Percentiles rank a stretch among this genome's conserved stretches.
Evolutionary conservation across 305 asterid genomes (phyloP).

Genomic region (Fraxinus nigra): DNA sequence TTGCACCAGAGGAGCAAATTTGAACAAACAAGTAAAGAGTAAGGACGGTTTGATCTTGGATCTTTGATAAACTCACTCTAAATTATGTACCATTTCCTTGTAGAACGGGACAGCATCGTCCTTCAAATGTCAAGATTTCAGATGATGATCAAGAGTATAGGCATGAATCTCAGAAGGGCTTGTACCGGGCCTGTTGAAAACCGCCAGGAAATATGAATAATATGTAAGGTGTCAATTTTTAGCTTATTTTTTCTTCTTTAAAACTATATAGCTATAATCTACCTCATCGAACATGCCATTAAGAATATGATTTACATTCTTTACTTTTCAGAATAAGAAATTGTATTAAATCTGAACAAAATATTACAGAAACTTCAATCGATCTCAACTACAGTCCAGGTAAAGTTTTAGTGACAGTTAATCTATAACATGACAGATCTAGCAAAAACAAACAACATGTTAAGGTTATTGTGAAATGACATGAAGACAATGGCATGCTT

Average conservation of each 20-base stretch:
- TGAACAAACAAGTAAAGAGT: neutral
- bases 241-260: neutral
- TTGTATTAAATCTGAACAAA: neutral
- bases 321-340: neutral
- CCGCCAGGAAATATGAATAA: neutral
- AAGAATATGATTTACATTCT: neutral
- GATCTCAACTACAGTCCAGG: neutral
- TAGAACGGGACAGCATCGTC: neutral
- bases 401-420: neutral
- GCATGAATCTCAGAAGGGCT: constrained; percentile 86
- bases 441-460: neutral
- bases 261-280: neutral
- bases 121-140: constrained; percentile 41
- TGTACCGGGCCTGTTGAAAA: constrained; percentile 82
- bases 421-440: neutral
- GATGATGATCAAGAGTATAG: constrained; percentile 69
- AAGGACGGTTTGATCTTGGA: neutral
- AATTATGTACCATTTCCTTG: neutral
- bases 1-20: neutral
- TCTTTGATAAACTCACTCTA: constrained; percentile 17
- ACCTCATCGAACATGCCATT: neutral
- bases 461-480: neutral
- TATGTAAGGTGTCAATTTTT: neutral
- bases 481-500: neutral
- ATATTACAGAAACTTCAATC: neutral